Percentiles rank a stretch among this genome's conserved stretches.
Conservation (phyloP, 495 filamentous ascomycete genomes). For the Astrothelium subdiscretum region DNA sequence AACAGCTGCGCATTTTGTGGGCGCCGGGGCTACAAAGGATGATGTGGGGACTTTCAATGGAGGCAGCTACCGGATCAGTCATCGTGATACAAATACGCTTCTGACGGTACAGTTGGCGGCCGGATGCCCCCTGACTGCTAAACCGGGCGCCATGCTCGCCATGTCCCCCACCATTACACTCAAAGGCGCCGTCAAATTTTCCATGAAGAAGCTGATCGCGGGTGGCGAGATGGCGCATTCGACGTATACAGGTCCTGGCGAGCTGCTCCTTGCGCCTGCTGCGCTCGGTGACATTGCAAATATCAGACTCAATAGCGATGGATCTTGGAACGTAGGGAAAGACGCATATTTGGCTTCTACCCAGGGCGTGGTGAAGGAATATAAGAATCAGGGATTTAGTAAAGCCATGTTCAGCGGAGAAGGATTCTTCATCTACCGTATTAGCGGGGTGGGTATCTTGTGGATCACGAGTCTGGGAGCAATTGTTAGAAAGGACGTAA, state of each 20-base stretch:
- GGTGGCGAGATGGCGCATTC: slow-evolving; percentile 73
- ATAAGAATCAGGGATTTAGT: slow-evolving; percentile 73
- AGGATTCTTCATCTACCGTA: slow-evolving; percentile 83
- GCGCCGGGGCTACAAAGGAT: slow-evolving; percentile 52
- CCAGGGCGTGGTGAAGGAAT: slow-evolving; percentile 66
- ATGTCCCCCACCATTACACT: slow-evolving; percentile 85
- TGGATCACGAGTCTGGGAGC: slow-evolving; percentile 92
- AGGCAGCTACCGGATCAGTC: slow-evolving; percentile 84
- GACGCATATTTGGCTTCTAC: slow-evolving; percentile 36
- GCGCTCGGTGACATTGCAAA: slow-evolving; percentile 79
- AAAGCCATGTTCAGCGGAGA: slow-evolving; percentile 93
- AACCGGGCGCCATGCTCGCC: slow-evolving; percentile 83
- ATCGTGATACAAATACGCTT: slow-evolving; percentile 82
- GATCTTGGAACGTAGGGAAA: slow-evolving; percentile 60
- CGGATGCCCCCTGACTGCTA: slow-evolving; percentile 71
- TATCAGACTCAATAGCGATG: slow-evolving; percentile 54
- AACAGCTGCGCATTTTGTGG: slow-evolving; percentile 42
- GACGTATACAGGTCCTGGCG: slow-evolving; percentile 81
- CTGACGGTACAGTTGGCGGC: slow-evolving; percentile 82
- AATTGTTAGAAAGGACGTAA: slow-evolving; percentile 88
- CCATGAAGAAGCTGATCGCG: slow-evolving; percentile 70
- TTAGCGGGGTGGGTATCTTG: slow-evolving; percentile 63
- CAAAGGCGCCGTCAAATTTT: slow-evolving; percentile 68
- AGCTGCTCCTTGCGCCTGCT: slow-evolving; percentile 70
- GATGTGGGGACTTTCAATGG: slow-evolving; percentile 93